Evolutionary conservation across 1,139 yeast genomes (phyloP).

Genomic region (Hyphopichia khmerensis): DNA sequence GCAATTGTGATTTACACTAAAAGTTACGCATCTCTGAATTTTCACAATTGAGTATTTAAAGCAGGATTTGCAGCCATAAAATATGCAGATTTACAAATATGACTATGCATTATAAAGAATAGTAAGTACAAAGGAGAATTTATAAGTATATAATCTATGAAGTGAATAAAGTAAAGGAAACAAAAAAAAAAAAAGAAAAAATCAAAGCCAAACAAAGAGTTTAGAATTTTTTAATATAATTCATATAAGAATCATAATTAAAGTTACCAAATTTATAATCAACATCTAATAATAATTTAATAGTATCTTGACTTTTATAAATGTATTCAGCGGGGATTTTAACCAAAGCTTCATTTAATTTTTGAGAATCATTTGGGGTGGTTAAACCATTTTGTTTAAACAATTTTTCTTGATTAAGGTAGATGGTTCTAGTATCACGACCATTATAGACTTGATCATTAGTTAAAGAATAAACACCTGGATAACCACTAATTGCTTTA

Average conservation of each 20-base stretch:
- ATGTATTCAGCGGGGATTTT: conserved; percentile 50
- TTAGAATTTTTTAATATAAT: conserved; percentile 37
- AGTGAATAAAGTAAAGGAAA: too few relatives aligned
- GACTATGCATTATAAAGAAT: too few relatives aligned
- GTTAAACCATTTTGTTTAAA: conserved; percentile 20
- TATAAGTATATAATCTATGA: background rate
- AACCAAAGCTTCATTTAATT: conserved; percentile 36
- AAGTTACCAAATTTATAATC: conserved; percentile 63
- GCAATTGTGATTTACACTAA: too few relatives aligned
- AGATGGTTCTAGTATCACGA: conserved; percentile 37
- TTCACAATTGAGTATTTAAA: too few relatives aligned
- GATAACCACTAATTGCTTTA: conserved; percentile 46
- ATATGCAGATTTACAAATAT: too few relatives aligned
- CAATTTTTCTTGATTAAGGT: conserved; percentile 34
- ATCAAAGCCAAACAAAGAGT: too few relatives aligned
- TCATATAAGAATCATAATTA: conserved; percentile 49
- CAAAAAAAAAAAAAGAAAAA: background rate
- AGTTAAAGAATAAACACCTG: conserved; percentile 47
- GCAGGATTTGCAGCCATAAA: too few relatives aligned
- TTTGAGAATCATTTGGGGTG: conserved; percentile 11
- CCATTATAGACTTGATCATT: conserved; percentile 48
- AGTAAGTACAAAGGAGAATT: too few relatives aligned
- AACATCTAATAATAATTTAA: conserved; percentile 60
- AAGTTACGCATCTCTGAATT: too few relatives aligned
- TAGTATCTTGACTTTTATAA: conserved; percentile 61